Conservation (phyloP, 2,329 filamentous ascomycete genomes). For the Fusarium vanettenii region DNA sequence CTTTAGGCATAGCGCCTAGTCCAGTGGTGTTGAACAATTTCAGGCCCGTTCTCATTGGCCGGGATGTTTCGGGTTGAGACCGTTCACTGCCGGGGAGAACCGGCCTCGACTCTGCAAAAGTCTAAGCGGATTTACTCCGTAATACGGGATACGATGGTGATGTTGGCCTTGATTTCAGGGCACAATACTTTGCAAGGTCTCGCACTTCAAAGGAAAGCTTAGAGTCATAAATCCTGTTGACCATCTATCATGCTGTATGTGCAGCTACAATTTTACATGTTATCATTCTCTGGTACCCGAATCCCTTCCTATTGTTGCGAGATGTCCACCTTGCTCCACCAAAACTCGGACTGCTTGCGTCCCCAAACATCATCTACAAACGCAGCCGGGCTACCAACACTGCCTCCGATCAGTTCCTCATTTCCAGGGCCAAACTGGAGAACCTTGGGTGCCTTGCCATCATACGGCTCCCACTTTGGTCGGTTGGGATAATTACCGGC, state of each 20-base stretch:
- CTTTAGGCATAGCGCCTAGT: background rate
- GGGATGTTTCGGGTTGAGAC: background rate
- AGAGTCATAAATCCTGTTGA: background rate
- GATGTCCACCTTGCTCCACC: conserved; percentile 56
- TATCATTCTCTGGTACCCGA: background rate
- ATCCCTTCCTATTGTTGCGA: conserved; percentile 46
- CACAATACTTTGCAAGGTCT: background rate
- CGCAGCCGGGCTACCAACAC: conserved; percentile 49
- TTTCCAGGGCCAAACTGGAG: conserved; percentile 60
- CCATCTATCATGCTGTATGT: background rate
- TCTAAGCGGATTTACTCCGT: too few species aligned
- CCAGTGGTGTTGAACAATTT: background rate
- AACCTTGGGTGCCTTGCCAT: conserved; percentile 41
- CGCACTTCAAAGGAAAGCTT: background rate
- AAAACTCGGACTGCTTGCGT: conserved; percentile 57
- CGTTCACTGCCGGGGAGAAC: background rate
- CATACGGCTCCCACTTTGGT: conserved; percentile 53
- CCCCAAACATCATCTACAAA: conserved; percentile 56
- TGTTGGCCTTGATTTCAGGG: background rate
- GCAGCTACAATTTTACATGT: background rate
- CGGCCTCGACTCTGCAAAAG: background rate
- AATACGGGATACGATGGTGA: background rate
- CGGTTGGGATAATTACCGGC: conserved; percentile 26
- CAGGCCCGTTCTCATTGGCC: background rate
- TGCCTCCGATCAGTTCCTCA: conserved; percentile 59